Evolutionary conservation across 495 filamentous ascomycete species (phyloP).

Genomic region (Bathelium albidoporum): DNA sequence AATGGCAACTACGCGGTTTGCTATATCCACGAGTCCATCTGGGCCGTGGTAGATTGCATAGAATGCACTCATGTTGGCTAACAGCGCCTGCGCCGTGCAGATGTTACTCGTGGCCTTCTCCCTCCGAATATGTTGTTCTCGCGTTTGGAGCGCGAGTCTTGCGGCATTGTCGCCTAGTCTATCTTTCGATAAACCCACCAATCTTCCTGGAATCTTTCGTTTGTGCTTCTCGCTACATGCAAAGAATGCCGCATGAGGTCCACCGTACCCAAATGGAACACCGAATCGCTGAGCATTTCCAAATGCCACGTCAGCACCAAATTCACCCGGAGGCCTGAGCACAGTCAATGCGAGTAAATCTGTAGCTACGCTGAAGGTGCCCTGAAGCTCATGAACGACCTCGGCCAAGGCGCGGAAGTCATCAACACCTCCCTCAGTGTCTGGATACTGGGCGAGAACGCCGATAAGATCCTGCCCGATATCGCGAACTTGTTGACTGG

Average conservation of each 20-base stretch:
- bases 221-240: conserved; percentile 87
- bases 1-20: conserved; percentile 60
- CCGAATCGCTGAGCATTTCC: conserved; percentile 92
- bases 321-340: conserved; percentile 86
- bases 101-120: conserved; percentile 99
- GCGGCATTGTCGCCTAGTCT: conserved; percentile 76
- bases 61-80: conserved; percentile 96
- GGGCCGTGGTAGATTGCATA: conserved; percentile 98
- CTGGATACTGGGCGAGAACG: conserved; percentile 89
- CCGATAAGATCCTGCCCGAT: conserved; percentile 79
- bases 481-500: conserved; percentile 53
- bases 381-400: conserved; percentile 66
- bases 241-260: conserved; percentile 96
- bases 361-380: conserved; percentile 79
- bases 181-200: conserved; percentile 91
- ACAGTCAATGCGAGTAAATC: conserved; percentile 85
- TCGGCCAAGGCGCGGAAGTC: conserved; percentile 68
- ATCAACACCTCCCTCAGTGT: conserved; percentile 73
- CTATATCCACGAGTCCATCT: conserved; percentile 72
- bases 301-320: conserved; percentile 94
- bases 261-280: conserved; percentile 88
- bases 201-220: conserved; percentile 87
- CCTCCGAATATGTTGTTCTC: conserved; percentile 93
- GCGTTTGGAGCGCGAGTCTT: conserved; percentile 80
- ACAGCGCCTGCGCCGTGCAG: conserved; percentile 88